phyloP scores from a whole-genome alignment of 345 rosid species.

The Durio zibethinus region DNA sequence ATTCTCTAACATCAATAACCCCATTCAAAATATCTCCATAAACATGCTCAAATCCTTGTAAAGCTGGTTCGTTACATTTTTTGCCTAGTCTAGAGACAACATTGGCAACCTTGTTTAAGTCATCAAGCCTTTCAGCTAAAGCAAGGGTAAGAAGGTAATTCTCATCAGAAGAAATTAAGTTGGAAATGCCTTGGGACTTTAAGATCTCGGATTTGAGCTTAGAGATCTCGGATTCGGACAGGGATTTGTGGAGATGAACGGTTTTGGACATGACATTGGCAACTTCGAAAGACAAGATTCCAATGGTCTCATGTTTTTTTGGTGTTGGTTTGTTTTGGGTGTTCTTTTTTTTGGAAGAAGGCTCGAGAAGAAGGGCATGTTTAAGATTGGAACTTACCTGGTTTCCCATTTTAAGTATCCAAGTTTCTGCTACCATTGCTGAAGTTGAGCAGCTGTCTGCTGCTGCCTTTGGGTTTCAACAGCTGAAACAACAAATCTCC shows the following conservation, averaged over 20 bases:
- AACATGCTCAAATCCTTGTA: conserved; percentile 95
- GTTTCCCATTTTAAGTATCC: conserved; percentile 92
- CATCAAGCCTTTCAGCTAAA: conserved; percentile 85
- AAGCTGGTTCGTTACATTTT: conserved; percentile 81
- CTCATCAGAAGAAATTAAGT: conserved; percentile 63
- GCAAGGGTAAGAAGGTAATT: conserved; percentile 64
- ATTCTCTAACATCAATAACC: conserved; percentile 70
- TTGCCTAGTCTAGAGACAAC: conserved; percentile 91
- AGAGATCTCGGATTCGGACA: conserved; percentile 64
- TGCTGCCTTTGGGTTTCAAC: neutral
- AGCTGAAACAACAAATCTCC: conserved; percentile 1
- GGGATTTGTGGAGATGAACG: conserved; percentile 76
- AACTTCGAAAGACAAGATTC: conserved; percentile 91
- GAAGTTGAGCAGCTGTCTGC: neutral
- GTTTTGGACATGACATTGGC: conserved; percentile 89
- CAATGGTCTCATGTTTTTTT: conserved; percentile 42
- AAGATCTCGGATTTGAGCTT: conserved; percentile 74
- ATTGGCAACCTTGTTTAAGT: conserved; percentile 63
- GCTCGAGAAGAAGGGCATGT: conserved; percentile 70
- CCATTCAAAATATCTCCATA: conserved; percentile 73
- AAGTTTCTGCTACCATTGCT: conserved; percentile 92
- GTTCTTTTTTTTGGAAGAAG: conserved; percentile 37
- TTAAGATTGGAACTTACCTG: conserved; percentile 91
- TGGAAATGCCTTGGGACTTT: conserved; percentile 52
- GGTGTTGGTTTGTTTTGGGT: conserved; percentile 28